These are phyloP conservation scores for Fragaria ananassa DNA, from an alignment of 306 rosid species.

Conservation along the genomic window DNA sequence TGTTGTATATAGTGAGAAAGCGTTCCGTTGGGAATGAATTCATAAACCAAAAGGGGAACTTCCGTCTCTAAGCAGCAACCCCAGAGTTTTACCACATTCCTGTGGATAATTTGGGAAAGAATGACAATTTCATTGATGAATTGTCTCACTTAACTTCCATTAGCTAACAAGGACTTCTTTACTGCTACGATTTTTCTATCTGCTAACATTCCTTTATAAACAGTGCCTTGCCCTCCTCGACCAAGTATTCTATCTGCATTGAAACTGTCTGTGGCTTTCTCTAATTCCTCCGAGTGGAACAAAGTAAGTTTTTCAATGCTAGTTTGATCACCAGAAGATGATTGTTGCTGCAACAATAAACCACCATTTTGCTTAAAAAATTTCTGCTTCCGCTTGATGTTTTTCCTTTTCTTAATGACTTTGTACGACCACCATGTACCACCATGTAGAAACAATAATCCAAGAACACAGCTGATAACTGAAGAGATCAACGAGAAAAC, in stretches of 20 bases:
- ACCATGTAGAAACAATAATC: not conserved
- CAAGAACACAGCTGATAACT: slow-evolving; percentile 6
- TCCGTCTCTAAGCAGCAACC: slow-evolving; percentile 7
- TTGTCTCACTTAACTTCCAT: not conserved
- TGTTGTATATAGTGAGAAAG: not conserved
- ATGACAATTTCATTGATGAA: slow-evolving; percentile 8
- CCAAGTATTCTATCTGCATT: slow-evolving; percentile 21
- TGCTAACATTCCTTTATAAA: slow-evolving; percentile 25
- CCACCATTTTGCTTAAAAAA: slow-evolving; percentile 24
- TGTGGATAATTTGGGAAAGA: slow-evolving; percentile 4
- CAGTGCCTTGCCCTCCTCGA: slow-evolving; percentile 27
- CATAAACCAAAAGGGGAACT: slow-evolving; percentile 3
- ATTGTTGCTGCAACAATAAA: slow-evolving; percentile 13
- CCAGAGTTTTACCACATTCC: not conserved
- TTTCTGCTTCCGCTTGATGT: slow-evolving; percentile 7
- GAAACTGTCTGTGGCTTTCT: slow-evolving; percentile 20
- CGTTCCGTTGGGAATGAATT: not conserved
- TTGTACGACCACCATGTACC: slow-evolving; percentile 7
- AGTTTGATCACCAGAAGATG: not conserved
- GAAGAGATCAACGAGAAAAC: not conserved
- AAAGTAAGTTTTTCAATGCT: slow-evolving; percentile 5
- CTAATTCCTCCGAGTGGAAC: slow-evolving; percentile 4
- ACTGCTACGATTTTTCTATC: slow-evolving; percentile 15
- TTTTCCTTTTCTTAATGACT: slow-evolving; percentile 8
- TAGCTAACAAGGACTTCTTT: slow-evolving; percentile 3